Evolutionary conservation across 1,139 yeast species (phyloP), one percentile per base, ranked within the genome.

Genomic region (Lodderomyces parapsilosis): DNA sequence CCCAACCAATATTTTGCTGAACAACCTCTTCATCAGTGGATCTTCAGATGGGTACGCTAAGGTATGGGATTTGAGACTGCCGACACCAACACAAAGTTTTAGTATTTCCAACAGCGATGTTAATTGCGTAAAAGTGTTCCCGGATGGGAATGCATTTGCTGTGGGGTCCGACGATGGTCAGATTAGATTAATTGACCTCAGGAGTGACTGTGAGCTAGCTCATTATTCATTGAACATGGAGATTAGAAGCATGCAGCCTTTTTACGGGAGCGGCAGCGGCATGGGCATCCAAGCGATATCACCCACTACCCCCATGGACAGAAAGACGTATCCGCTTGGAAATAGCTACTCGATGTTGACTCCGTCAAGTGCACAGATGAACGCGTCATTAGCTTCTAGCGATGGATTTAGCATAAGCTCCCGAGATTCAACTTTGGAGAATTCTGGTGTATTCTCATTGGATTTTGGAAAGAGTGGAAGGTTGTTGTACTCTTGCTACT

Each of bases 81-180:
- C 77, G 22, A 56, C 62, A 4, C 72, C 85, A n/a, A 75, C 68
- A 4, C 85, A 83, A 52, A 80, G 77, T 43, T 83, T 83, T 56
- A 71, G 71, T 38, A 78, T 83, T 1, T 79, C 88, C 28, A 71
- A 74, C 35, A 75, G 76, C 41, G 97, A 91, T 57, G 79, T 88
- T 22, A 85, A 84, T 44, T 65, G 83, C 20, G 66, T 86, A 6
- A 72, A 77, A 49, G 79, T 81, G 56, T 85, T 85, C 58, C 90
- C 91, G 7, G 86, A 82, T 50, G 91, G 90, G 2, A 64, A 71
- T 27, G 74, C 88, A 0, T 77, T 85, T 52, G 77, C 76, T 0
- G 71, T 81, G 2, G 96, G 96, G 1, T 77, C 88, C 35, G 97
- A 89, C 54, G 95, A 88, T 58, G 93, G 94, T 1, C 59, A 74